These are phyloP conservation scores for Paraphoma chrysanthemicola DNA, from an alignment of 2,329 filamentous ascomycete species.

Conservation along the genomic window DNA sequence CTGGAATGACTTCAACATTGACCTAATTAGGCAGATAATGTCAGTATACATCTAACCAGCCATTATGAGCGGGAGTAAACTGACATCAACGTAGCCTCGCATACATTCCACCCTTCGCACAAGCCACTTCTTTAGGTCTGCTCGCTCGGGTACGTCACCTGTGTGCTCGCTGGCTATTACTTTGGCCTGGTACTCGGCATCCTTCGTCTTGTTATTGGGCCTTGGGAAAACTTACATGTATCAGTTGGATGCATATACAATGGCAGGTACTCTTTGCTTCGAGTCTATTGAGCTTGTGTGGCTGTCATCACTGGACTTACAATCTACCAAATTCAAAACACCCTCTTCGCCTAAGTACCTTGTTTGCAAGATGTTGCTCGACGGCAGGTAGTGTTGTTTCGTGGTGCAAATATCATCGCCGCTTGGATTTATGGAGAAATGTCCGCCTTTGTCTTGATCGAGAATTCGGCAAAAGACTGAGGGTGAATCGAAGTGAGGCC, in stretches of 20 bases:
- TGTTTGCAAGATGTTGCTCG: conserved; percentile 77
- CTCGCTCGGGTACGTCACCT: conserved; percentile 32
- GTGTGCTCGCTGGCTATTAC: conserved; percentile 32
- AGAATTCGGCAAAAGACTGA: conserved; percentile 77
- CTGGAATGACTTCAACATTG: conserved; percentile 73
- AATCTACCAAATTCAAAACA: conserved; percentile 75
- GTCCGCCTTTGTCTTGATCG: conserved; percentile 76
- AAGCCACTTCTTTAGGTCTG: conserved; percentile 70
- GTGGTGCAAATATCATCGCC: conserved; percentile 65
- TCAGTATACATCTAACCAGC: neutral
- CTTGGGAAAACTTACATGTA: conserved; percentile 66
- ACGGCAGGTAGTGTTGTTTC: conserved; percentile 80
- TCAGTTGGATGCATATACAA: neutral
- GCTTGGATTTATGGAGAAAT: conserved; percentile 68
- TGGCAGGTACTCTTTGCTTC: too few relatives aligned
- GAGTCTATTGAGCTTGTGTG: too few relatives aligned
- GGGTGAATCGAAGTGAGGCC: conserved; percentile 81
- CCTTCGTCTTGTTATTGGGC: conserved; percentile 63
- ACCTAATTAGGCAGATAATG: neutral
- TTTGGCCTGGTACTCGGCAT: conserved; percentile 48
- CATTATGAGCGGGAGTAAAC: neutral
- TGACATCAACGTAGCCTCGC: conserved; percentile 67
- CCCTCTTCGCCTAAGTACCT: conserved; percentile 79
- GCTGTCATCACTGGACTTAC: neutral
- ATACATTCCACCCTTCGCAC: conserved; percentile 76